These are phyloP conservation scores for Phaeotremella fagi DNA, from an alignment of 768 basidiomycete genomes.

Conservation along the genomic window DNA sequence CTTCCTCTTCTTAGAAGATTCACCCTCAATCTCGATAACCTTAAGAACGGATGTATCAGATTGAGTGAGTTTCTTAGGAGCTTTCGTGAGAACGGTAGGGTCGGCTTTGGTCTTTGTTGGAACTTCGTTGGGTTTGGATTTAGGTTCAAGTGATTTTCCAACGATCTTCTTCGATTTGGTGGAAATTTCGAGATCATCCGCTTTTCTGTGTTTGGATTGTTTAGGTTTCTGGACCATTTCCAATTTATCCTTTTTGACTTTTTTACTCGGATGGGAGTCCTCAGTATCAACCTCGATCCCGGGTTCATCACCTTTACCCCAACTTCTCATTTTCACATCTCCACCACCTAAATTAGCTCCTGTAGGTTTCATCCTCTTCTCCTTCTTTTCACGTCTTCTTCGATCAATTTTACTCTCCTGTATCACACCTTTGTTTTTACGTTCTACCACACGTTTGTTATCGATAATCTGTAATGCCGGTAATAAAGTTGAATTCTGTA, in stretches of 20 bases:
- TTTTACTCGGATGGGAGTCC: background rate
- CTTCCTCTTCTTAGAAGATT: background rate
- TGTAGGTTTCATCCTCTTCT: slow-evolving; percentile 29
- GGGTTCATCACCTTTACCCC: slow-evolving; percentile 21
- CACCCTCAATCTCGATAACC: slow-evolving; percentile 26
- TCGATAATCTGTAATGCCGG: slow-evolving; percentile 42
- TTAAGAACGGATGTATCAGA: slow-evolving; percentile 26
- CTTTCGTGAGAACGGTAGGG: background rate
- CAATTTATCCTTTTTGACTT: slow-evolving; percentile 1
- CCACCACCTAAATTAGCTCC: slow-evolving; percentile 29
- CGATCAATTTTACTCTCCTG: slow-evolving; percentile 23
- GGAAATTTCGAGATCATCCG: too few species aligned
- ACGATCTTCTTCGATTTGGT: background rate
- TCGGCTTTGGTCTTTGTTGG: background rate
- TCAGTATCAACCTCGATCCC: background rate
- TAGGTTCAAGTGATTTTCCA: background rate
- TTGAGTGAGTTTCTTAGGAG: slow-evolving; percentile 2
- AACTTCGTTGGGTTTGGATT: background rate
- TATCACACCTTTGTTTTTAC: slow-evolving; percentile 33
- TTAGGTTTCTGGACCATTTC: background rate
- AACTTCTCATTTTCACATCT: slow-evolving; percentile 21
- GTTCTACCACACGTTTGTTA: slow-evolving; percentile 35
- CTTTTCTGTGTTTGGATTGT: background rate
- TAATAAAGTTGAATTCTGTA: slow-evolving; percentile 18
- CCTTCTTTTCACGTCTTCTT: slow-evolving; percentile 21